Evolutionary conservation across 2,329 filamentous ascomycete species (phyloP), one percentile per base, ranked within the genome.

Genomic region (Boeremia exigua): DNA sequence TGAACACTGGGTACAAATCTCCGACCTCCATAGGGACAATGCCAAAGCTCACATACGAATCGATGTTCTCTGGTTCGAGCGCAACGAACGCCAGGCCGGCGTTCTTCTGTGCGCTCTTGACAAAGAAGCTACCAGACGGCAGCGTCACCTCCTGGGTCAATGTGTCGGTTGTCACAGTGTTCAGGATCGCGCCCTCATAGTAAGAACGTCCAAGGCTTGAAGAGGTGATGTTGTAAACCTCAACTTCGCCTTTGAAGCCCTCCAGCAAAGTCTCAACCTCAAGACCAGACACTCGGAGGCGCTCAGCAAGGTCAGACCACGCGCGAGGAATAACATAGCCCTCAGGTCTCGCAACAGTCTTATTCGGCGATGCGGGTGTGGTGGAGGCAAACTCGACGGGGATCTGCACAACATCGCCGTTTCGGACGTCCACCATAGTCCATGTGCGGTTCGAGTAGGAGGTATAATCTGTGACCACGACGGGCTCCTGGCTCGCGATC

Each of bases 1-100:
- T 59, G 43, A 68, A 77, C 2, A 76, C 59, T 6, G 72, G 74
- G 58, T 73, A 74, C 56, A 69, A 37, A 49, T 76, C 72, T 2
- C 72, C 74, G 8, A 67, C 66, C 36, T 70, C 72, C 56, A 77
- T 36, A 8, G 72, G 71, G 23, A 77, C 67, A 25, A 76, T 70
- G 4, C 69, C 69, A 56, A 73, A 75, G 7, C 68, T 73, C 3
- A 76, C 73, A 56, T 72, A 75, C 5, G 66, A 71, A 40, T 76
- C 73, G 28, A 73, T 71, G 15, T 72, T 71, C 60, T 77, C 74
- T 5, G 74, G 75, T 54, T 77, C 73, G 6, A 76, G 58, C n/a
- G 72, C 65, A 23, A 73, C 69, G 58, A 76, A 75, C 2, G 75
- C 73, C 15, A 76, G 29, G 0, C 66, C 74, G 1, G 73, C 71